These are phyloP conservation scores for Lentinula boryana DNA, from an alignment of 768 basidiomycete species.

Conservation along the genomic window DNA sequence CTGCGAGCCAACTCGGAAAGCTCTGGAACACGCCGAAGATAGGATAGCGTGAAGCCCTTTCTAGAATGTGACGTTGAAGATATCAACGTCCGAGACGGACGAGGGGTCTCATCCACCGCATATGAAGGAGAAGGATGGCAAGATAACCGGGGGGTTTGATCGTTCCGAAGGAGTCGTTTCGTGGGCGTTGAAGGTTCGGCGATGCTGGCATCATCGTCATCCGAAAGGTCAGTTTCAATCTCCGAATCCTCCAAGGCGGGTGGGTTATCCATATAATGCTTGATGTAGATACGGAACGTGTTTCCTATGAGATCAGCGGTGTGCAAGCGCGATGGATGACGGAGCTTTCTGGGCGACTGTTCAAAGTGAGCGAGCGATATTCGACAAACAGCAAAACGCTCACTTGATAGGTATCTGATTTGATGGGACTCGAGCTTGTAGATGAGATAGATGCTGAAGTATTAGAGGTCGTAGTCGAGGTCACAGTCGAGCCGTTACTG, in stretches of 20 bases:
- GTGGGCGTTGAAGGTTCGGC: constrained; percentile 28
- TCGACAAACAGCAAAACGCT: background rate
- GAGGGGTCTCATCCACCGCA: constrained; percentile 20
- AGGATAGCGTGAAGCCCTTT: constrained; percentile 64
- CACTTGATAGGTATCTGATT: background rate
- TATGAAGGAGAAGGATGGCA: background rate
- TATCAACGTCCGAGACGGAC: constrained; percentile 8
- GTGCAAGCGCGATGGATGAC: constrained; percentile 68
- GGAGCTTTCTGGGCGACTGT: constrained; percentile 40
- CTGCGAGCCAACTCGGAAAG: constrained; percentile 56
- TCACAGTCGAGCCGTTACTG: background rate
- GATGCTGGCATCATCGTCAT: constrained; percentile 7
- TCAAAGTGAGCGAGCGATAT: background rate
- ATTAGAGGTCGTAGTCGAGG: background rate
- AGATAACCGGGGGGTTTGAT: background rate
- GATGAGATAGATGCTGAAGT: background rate
- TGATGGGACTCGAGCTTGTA: constrained; percentile 4
- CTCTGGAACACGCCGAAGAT: constrained; percentile 74
- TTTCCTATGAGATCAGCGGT: constrained; percentile 63
- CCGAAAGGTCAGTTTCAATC: constrained; percentile 5
- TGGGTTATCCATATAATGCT: constrained; percentile 71
- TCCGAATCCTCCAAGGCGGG: constrained; percentile 15
- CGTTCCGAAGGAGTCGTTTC: constrained; percentile 15
- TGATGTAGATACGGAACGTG: constrained; percentile 70
- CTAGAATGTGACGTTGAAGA: constrained; percentile 7